Base-by-base conservation (phyloP, 164 flowering plant species). In the Protea cynaroides region DNA sequence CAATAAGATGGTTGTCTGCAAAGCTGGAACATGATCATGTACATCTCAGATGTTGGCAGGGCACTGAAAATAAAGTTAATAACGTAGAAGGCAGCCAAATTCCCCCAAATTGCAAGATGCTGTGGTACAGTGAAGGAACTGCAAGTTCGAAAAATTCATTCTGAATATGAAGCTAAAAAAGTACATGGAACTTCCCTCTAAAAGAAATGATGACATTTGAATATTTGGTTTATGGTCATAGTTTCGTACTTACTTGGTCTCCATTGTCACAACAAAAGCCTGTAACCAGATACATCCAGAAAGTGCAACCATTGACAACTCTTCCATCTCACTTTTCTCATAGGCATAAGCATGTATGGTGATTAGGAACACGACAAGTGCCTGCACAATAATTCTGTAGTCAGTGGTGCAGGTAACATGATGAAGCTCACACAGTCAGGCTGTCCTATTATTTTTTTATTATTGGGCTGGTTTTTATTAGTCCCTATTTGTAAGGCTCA, bases 241-340 rank as follows among this genome's bases (percentile, higher is more conserved):
- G 59, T 25, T 11, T 15, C 22, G 65, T 44, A 66, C 95, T 74
- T 85, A 91, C 99, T 94, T 91, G 54, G 97, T 91, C 79, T 94
- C 99, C 23, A 91, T 10, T n/a, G 85, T 73, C 25, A 94, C 85
- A 64, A 91, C 97, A 79, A 94, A 94, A 51, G 96, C 97, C 73
- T 94, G 99, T 79, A 94, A 76, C 99, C 97, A 94, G 71, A 94
- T 88, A 74, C 99, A 94, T 68, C 99, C 99, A 29, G 99, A 94
- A 55, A 94, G 88, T 66, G 99, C 99, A 61, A 91, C 96, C 96
- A 94, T 83, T 22, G 96, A 76, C n/a, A 94, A 75, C 78, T 91
- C 90, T 78, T 91, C 97, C 92, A 84, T 85, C 74, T 89, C 99
- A 74, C 94, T 86, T 75, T 84, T 91, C 73, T 94, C 99, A 64